Evolutionary conservation across 2,329 filamentous ascomycete genomes (phyloP), one percentile per base, ranked within the genome.

Genomic region (Alternaria dauci): DNA sequence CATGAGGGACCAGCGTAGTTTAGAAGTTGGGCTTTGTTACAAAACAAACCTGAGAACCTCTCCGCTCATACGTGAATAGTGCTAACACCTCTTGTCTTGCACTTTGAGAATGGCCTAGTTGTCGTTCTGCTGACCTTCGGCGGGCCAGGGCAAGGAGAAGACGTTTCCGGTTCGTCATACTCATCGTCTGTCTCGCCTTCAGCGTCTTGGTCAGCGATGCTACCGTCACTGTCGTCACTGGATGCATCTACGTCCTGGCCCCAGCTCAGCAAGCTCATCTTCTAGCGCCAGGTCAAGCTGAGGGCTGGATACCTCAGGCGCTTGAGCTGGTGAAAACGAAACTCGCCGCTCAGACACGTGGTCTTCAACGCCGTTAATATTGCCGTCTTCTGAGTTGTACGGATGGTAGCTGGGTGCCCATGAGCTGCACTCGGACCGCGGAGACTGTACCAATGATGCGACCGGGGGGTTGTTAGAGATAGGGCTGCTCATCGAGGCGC

Each of bases 171-270:
- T 16, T 12, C 26, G 11, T 43, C 38, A 18, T 43, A 42, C 51
- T 53, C 51, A 30, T 53, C 39, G 26, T 43, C 38, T 23, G 51
- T 53, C 38, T 53, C 51, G 39, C 51, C 39, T 53, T 53, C 51
- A 23, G 38, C 39, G 20, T 53, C 38, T 26, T 42, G 25, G 26
- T 53, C 51, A 53, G 51, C 43, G 39, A n/a, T 41, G 12, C 34
- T 43, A 23, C 39, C 39, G 32, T 18, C 39, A 34, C 26, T 43
- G 51, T 14, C 38, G 11, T 53, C 39, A 20, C 30, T 26, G 18
- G 51, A 23, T 43, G 39, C 25, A 26, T 53, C 39, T 23, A 20
- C 18, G 51, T 43, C 26, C 51, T 43, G 51, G 28, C 38, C 38
- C 38, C 51, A 43, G 43, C 28, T 53, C 51, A 42, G 51, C 39